These are phyloP conservation scores for Podila verticillata DNA, from an alignment of 192 early-diverging fungal genomes.

Conservation along the genomic window DNA sequence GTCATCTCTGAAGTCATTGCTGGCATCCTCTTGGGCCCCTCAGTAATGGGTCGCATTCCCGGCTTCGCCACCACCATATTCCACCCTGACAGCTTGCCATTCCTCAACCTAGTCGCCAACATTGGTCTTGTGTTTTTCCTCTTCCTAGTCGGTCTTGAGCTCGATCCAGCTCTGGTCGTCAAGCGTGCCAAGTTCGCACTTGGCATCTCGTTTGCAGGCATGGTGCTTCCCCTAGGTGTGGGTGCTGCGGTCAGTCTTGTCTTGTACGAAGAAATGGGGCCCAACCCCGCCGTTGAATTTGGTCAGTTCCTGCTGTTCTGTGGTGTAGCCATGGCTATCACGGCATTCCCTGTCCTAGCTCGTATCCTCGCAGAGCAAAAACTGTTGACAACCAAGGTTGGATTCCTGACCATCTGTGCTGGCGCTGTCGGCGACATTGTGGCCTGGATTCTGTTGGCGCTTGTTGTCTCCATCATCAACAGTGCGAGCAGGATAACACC, in stretches of 20 bases:
- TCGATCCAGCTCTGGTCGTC: conserved; percentile 72
- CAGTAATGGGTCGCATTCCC: conserved; percentile 80
- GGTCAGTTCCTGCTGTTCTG: conserved; percentile 83
- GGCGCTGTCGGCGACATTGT: conserved; percentile 88
- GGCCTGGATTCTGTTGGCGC: conserved; percentile 84
- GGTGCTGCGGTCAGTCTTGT: conserved; percentile 80
- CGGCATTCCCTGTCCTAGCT: conserved; percentile 94
- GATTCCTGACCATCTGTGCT: conserved; percentile 84
- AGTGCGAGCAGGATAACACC: conserved; percentile 73
- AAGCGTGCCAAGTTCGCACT: conserved; percentile 63
- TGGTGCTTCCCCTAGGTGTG: conserved; percentile 82
- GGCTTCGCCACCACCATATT: conserved; percentile 78
- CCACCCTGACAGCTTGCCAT: conserved; percentile 70
- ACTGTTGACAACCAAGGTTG: conserved; percentile 82
- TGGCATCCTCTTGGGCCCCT: conserved; percentile 90
- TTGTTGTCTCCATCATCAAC: conserved; percentile 90
- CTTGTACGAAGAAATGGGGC: conserved; percentile 66
- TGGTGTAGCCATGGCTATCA: conserved; percentile 93
- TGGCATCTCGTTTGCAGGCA: conserved; percentile 81
- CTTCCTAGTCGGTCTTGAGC: conserved; percentile 89
- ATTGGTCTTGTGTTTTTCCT: conserved; percentile 91
- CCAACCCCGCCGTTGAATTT: conserved; percentile 61
- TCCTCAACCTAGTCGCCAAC: conserved; percentile 82
- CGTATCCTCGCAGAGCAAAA: conserved; percentile 93
- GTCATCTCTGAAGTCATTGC: conserved; percentile 95